Base-by-base conservation (phyloP, 805 yeast species). In the Wickerhamomyces bovis region DNA sequence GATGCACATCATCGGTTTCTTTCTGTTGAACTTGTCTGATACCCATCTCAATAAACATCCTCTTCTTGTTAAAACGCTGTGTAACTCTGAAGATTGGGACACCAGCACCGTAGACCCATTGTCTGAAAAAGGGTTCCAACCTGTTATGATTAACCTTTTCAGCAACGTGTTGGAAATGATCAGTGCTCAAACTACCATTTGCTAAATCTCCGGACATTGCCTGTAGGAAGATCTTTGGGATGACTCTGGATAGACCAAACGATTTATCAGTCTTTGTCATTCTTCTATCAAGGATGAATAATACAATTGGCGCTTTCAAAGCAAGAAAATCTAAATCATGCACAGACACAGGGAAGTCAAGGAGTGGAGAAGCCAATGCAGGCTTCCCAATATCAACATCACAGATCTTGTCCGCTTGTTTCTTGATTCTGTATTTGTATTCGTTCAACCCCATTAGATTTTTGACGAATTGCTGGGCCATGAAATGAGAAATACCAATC, bases 191-290 rank as follows among this genome's bases (percentile, higher is more conserved):
- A 39, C 81, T 77, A 12, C 94, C 88, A 57, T 84, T 85, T 15
- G 78, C 78, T 43, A 94, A 69, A 57, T 94, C 99, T 16, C 95
- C 96, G 8, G 96, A 87, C 96, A 94, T 89, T 0, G 95, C 95
- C 63, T 94, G 97, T 31, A 94, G 67, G 52, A 92, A 88, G 22
- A 94, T 71, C 56, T 92, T 94, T 0, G 98, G 97, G 22, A 94
- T 76, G 0, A 89, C 97, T 52, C 99, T 78, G 3, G 90, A 80
- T 49, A 94, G 70, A 2, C 99, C 99, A 63, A 94, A 85, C 0
- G 96, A 85, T 52, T 90, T 83, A 61, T 95, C 98, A 1, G 97
- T 89, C 61, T 94, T 94, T 1, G 96, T 90, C 96, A 94, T 89
- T 52, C 99, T 73, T 41, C 87, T 77, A 61, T 94, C 97, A 25